phyloP scores from a whole-genome alignment of 164 flowering plant species.

The Echeveria elegans region DNA sequence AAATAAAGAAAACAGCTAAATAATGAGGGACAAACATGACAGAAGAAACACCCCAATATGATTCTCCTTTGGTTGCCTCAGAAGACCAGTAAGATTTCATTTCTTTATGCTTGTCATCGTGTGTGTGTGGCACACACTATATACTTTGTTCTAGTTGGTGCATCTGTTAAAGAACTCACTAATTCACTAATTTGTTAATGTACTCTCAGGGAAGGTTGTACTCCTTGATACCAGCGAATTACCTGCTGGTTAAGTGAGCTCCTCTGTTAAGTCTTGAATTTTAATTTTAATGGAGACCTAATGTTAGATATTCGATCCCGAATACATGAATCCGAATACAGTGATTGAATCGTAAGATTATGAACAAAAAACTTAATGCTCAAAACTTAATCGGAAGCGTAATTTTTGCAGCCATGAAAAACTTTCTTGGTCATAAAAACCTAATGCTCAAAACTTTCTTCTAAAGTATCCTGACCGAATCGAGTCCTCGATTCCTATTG shows the following conservation, averaged over 20 bases:
- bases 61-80: slow-evolving; percentile 75
- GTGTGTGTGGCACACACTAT: background rate
- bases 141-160: background rate
- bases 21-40: slow-evolving; percentile 24
- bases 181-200: background rate
- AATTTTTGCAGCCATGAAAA: too few species aligned
- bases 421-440: too few species aligned
- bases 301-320: too few species aligned
- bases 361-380: too few species aligned
- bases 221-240: slow-evolving; percentile 36
- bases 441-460: too few species aligned
- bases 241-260: slow-evolving; percentile 69
- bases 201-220: slow-evolving; percentile 56
- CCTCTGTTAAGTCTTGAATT: background rate
- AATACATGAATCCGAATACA: too few species aligned
- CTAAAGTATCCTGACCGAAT: too few species aligned
- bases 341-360: too few species aligned
- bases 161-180: background rate
- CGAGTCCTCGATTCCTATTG: too few species aligned
- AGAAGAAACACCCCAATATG: slow-evolving; percentile 62
- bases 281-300: background rate
- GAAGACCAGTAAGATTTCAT: slow-evolving; percentile 57
- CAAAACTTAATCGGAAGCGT: too few species aligned
- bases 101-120: background rate
- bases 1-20: too few species aligned